phyloP scores from a whole-genome alignment of 805 yeast genomes.

The Hanseniaspora guilliermondii region DNA sequence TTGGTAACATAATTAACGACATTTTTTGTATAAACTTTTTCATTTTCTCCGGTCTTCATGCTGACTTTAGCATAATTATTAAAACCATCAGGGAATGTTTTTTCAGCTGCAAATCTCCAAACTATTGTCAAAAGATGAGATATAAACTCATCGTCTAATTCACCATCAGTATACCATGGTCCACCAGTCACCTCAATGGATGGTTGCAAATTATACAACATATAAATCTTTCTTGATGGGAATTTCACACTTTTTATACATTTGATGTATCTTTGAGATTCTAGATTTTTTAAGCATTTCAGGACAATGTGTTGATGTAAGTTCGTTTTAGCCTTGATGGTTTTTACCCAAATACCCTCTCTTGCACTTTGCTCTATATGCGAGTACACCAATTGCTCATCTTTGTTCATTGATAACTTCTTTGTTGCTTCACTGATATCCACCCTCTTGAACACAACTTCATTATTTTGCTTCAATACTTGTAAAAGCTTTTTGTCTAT shows the following conservation, averaged over 20 bases:
- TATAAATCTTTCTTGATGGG: constrained; percentile 91
- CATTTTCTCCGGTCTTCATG: constrained; percentile 15
- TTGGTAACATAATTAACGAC: constrained; percentile 56
- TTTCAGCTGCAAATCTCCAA: constrained; percentile 73
- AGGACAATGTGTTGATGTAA: constrained; percentile 83
- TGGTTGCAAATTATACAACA: constrained; percentile 88
- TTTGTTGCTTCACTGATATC: constrained; percentile 62
- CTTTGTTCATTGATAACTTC: constrained; percentile 64
- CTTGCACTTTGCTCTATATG: constrained; percentile 86
- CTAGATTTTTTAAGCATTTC: constrained; percentile 69
- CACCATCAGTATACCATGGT: constrained; percentile 97
- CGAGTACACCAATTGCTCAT: constrained; percentile 82
- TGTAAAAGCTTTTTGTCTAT: constrained; percentile 51
- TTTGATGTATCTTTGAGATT: constrained; percentile 71
- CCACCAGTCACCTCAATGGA: constrained; percentile 96
- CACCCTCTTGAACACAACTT: constrained; percentile 63
- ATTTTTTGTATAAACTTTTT: constrained; percentile 37
- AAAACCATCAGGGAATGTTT: constrained; percentile 65
- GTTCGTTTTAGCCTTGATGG: constrained; percentile 76
- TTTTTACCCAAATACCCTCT: constrained; percentile 94
- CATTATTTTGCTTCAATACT: constrained; percentile 54
- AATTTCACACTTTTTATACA: constrained; percentile 79
- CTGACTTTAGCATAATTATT: constrained; percentile 22
- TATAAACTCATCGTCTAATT: constrained; percentile 85
- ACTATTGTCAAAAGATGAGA: constrained; percentile 70